Evolutionary conservation across 768 basidiomycete species (phyloP), one percentile per base, ranked within the genome.

Genomic region (Hypholoma sublateritium): DNA sequence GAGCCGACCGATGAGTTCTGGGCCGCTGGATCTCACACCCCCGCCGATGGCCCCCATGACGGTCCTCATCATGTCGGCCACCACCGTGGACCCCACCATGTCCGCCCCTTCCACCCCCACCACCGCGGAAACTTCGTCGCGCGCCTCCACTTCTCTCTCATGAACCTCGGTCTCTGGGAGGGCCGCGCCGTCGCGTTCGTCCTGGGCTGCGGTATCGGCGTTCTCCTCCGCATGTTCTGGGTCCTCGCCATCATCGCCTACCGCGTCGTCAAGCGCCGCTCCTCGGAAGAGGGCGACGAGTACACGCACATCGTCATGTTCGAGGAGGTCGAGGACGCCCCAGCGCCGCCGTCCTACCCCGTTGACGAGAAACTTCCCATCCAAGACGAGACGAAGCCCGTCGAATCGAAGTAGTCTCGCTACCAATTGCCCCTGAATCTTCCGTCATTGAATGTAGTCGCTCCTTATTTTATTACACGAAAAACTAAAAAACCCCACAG

Each of bases 121-220:
- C 56, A 66, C 35, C 64, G 67, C 28, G 66, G 58, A 19, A 72
- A 79, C 34, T 89, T 90, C 80, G 56, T 80, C 46, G 72, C 69
- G 44, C 85, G 91, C 45, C 72, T 93, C 59, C 82, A 86, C 64
- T 72, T 72, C 53, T 87, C 90, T 2, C 71, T 93, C 53, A 83
- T 83, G 75, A 70, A 81, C 7, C 82, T 93, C 14, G 88, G 90
- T 12, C 84, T 84, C 17, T 93, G 91, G 90, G 91, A 93, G 71
- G 90, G 90, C 50, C 79, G 89, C 49, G 84, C 85, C 9, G 86
- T 93, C 14, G 86, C 92, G 3, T 93, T 93, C 58, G 91, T 93
- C 55, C 80, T 93, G 16, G 91, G 90, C n/a, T 91, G 89, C 64
- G 91, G 91, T 50, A 82, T 92, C 51, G 91, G 91, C 53, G 91